Evolutionary conservation across 2,329 filamentous ascomycete genomes (phyloP).

Genomic region (Periconia digitata): DNA sequence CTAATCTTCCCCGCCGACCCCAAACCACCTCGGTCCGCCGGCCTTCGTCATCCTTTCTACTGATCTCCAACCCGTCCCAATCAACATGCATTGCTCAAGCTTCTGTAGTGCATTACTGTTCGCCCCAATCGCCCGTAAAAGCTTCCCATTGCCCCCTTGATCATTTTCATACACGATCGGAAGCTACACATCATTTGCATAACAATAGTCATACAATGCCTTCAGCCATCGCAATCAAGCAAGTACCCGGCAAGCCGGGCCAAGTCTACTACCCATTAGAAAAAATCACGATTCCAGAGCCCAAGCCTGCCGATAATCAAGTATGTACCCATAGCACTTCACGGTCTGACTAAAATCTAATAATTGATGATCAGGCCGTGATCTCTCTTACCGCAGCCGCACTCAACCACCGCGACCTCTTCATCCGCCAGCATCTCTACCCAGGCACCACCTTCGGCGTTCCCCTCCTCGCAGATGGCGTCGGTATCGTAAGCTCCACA

Average conservation of each 20-base stretch:
- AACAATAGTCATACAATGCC: slow-evolving; percentile 45
- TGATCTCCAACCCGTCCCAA: not conserved
- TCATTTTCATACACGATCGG: not conserved
- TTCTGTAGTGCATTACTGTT: no score
- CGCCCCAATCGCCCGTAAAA: not conserved
- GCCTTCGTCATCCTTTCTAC: not conserved
- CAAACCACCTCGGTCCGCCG: not conserved
- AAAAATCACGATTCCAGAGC: slow-evolving; percentile 31
- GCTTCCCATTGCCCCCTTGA: not conserved
- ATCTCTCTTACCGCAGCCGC: slow-evolving; percentile 77
- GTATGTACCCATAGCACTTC: slow-evolving; percentile 21
- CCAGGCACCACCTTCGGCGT: slow-evolving; percentile 77
- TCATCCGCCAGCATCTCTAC: slow-evolving; percentile 90
- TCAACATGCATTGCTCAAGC: not conserved
- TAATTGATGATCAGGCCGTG: slow-evolving; percentile 66
- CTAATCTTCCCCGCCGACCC: not conserved
- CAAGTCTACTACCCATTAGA: slow-evolving; percentile 77
- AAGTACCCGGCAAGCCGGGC: slow-evolving; percentile 80
- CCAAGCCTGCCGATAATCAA: slow-evolving; percentile 33
- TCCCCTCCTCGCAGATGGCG: slow-evolving; percentile 81
- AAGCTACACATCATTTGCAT: not conserved
- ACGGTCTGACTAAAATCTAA: slow-evolving; percentile 1
- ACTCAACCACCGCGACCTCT: slow-evolving; percentile 93
- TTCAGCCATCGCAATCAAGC: slow-evolving; percentile 63
- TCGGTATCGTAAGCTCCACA: slow-evolving; percentile 68